phyloP scores from a whole-genome alignment of 2,329 filamentous ascomycete species.

The Fusarium dlaminii region DNA sequence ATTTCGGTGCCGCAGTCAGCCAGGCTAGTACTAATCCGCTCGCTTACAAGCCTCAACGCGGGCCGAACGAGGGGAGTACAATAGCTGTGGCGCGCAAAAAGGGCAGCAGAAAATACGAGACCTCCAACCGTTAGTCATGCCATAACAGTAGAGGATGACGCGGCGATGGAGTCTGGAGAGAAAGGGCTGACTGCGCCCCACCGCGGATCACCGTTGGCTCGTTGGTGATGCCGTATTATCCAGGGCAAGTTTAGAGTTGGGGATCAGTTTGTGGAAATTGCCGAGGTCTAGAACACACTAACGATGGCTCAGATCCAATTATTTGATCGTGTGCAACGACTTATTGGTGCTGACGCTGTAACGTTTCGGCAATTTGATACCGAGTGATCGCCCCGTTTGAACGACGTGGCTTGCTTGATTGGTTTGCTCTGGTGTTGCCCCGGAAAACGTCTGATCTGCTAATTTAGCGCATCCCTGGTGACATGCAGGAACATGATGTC shows the following conservation, averaged over 20 bases:
- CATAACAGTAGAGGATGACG: not conserved
- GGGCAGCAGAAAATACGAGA: not conserved
- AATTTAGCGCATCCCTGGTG: not conserved
- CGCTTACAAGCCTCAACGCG: not conserved
- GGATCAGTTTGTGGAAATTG: not conserved
- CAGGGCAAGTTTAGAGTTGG: not conserved
- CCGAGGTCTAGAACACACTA: not conserved
- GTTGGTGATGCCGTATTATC: not conserved
- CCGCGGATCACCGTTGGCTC: not conserved
- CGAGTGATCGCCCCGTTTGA: not conserved
- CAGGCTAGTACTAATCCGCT: not conserved
- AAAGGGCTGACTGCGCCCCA: not conserved
- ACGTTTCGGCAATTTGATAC: not conserved
- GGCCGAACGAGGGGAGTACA: not conserved
- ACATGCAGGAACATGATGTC: constrained; percentile 1
- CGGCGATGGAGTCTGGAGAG: not conserved
- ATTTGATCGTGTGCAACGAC: not conserved
- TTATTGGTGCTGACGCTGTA: not conserved
- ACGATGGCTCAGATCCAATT: not conserved
- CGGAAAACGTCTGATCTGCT: not conserved
- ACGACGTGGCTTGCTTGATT: not conserved
- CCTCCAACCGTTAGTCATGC: not conserved
- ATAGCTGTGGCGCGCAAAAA: not conserved
- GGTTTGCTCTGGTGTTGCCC: not conserved
- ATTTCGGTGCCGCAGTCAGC: constrained; percentile 7